Base-by-base conservation (phyloP, 805 yeast genomes). In the Myxozyma geophila region DNA sequence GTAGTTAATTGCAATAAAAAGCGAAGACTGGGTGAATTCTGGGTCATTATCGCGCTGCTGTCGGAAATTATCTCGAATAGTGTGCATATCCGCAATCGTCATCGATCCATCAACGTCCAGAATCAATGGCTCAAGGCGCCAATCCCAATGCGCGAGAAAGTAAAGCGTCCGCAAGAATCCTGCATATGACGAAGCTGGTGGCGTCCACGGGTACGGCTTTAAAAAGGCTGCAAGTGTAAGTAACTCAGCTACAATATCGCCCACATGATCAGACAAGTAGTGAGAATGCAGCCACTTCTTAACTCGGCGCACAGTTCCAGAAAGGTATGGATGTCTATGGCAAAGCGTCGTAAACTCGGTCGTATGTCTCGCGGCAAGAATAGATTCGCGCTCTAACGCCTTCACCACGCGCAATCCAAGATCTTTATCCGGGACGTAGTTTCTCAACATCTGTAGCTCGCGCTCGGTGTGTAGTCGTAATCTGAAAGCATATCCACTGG, bases 241-340 rank as follows among this genome's bases (percentile, higher is more conserved):
- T 57, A 95, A 80, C 76, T 95, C 99, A 50, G 89, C 80, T 44
- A 90, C 78, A 72, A 91, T 96, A 57, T 92, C 96, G 15, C 82
- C 78, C 67, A 93, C 81, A 71, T 90, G 96, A 21, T 83, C 77
- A 46, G 87, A 78, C 37, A 95, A 79, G 57, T 90, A 74, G 73
- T 95, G 99, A 0, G 89, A 81, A 67, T 90, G 92, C 63, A 95
- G 80, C 98, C 99, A 95, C 70, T 83, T 83, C 76, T 95, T 95
- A 77, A 95, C 87, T 40, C 92, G 77, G 63, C 99, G 82, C 13
- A 89, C 93, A 0, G 93, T 85, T 7, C 96, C 86, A 0, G 96
- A 85, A 71, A 85, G 89, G 71, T 82, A 85, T 51, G 87, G 90
- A 77, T 81, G 89, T 59, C 88, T 84, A 62, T 86, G 88, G 1